Evolutionary conservation across 495 filamentous ascomycete genomes (phyloP).

Genomic region (Lophiostoma macrostomum): DNA sequence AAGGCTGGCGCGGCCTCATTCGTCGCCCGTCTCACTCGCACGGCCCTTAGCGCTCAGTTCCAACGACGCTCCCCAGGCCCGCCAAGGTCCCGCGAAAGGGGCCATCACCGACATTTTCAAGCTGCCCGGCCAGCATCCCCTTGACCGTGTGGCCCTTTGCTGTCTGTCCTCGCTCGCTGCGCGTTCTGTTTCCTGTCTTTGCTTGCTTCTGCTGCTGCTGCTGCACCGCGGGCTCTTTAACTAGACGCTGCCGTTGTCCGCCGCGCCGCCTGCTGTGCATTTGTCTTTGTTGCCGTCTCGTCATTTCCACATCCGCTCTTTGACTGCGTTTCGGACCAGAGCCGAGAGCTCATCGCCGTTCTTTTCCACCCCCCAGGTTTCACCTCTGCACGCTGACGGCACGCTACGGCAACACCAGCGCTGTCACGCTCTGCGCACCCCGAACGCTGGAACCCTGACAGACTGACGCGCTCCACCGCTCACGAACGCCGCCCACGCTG

Average conservation of each 20-base stretch:
- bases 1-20: background rate
- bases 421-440: background rate
- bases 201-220: background rate
- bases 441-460: no score
- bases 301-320: background rate
- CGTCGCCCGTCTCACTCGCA: background rate
- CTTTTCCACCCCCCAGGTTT: constrained; percentile 21
- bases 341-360: constrained; percentile 14
- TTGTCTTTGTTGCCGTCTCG: constrained; percentile 11
- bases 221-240: constrained; percentile 27
- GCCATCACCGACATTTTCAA: constrained; percentile 16
- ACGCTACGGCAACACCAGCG: background rate
- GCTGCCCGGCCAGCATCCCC: background rate
- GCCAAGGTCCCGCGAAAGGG: constrained; percentile 11
- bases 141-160: background rate
- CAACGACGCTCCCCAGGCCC: constrained; percentile 1
- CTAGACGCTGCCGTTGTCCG: constrained; percentile 19
- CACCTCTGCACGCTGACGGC: constrained; percentile 4
- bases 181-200: background rate
- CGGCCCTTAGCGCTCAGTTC: constrained; percentile 9
- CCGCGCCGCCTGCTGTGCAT: constrained; percentile 4
- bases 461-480: background rate
- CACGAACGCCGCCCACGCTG: background rate
- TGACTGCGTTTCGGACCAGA: constrained; percentile 12
- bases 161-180: background rate